phyloP scores from a whole-genome alignment of 495 filamentous ascomycete species.

The Penicillium desertorum region DNA sequence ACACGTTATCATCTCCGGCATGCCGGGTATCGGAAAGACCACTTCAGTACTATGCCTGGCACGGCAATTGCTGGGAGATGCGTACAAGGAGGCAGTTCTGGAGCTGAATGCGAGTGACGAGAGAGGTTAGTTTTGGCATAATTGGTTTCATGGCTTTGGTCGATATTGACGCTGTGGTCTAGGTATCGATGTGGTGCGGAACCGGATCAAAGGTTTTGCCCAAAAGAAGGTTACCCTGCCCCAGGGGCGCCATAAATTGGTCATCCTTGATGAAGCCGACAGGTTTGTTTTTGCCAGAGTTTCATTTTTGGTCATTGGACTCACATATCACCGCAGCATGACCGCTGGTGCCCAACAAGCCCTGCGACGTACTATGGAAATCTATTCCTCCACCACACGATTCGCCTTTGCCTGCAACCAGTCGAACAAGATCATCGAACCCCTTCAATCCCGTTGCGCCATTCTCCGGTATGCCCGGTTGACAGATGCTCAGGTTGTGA shows the following conservation, averaged over 20 bases:
- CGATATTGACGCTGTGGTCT: constrained; percentile 15
- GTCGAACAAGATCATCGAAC: constrained; percentile 99
- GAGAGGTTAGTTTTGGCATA: constrained; percentile 55
- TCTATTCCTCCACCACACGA: constrained; percentile 92
- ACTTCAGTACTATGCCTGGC: constrained; percentile 94
- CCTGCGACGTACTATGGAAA: constrained; percentile 96
- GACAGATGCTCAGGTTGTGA: constrained; percentile 89
- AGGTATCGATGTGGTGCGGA: constrained; percentile 98
- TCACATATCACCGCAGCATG: constrained; percentile 57
- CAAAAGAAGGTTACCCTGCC: constrained; percentile 99
- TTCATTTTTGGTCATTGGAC: background rate
- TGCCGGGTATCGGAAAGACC: constrained; percentile 99
- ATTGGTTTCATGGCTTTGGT: background rate
- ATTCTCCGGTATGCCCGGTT: constrained; percentile 93
- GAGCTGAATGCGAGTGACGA: constrained; percentile 97
- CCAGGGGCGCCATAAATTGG: constrained; percentile 85
- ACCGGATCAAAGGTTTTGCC: constrained; percentile 96
- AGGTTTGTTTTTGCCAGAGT: constrained; percentile 43
- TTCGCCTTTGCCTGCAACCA: constrained; percentile 99
- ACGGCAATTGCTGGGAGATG: constrained; percentile 83
- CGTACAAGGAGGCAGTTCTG: constrained; percentile 96
- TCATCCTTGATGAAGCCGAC: constrained; percentile 98
- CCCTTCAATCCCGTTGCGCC: constrained; percentile 91
- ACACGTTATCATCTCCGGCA: constrained; percentile 97
- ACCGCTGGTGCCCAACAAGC: constrained; percentile 96